Evolutionary conservation across 1,139 yeast species (phyloP).

Genomic region (Arxiozyma bovina): DNA sequence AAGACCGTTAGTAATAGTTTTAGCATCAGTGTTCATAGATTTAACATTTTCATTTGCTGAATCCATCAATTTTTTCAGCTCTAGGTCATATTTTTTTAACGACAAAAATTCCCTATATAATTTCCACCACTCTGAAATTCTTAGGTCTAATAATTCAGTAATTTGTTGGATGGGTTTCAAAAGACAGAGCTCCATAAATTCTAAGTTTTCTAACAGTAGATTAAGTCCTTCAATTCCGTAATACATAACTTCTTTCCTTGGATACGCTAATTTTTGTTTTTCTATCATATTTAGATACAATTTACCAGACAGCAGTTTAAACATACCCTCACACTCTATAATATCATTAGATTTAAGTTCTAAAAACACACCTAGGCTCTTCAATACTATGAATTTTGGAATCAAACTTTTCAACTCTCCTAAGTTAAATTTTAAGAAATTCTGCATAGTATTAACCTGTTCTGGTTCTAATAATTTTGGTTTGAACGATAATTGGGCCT

Average conservation of each 20-base stretch:
- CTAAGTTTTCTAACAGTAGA: constrained; percentile 10
- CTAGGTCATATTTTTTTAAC: constrained; percentile 22
- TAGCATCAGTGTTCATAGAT: too few relatives aligned
- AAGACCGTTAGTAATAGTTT: background rate
- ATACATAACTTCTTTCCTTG: background rate
- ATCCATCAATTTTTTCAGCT: background rate
- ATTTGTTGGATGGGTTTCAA: constrained; percentile 37
- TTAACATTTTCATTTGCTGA: background rate
- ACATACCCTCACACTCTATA: constrained; percentile 13
- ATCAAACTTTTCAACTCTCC: constrained; percentile 39
- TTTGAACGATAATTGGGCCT: background rate
- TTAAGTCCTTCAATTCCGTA: constrained; percentile 2
- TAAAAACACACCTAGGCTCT: constrained; percentile 39
- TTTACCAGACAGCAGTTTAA: background rate
- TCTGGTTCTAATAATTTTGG: constrained; percentile 31
- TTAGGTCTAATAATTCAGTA: constrained; percentile 33
- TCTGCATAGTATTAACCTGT: constrained; percentile 44
- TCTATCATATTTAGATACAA: background rate
- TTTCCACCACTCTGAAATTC: constrained; percentile 47
- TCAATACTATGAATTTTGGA: constrained; percentile 33
- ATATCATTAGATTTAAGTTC: constrained; percentile 41
- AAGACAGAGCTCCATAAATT: constrained; percentile 23
- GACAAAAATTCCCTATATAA: constrained; percentile 32
- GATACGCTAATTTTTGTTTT: background rate
- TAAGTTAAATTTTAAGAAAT: constrained; percentile 46